Conservation (phyloP, 2,329 filamentous ascomycete species). For the Paraphoma sp. region DNA sequence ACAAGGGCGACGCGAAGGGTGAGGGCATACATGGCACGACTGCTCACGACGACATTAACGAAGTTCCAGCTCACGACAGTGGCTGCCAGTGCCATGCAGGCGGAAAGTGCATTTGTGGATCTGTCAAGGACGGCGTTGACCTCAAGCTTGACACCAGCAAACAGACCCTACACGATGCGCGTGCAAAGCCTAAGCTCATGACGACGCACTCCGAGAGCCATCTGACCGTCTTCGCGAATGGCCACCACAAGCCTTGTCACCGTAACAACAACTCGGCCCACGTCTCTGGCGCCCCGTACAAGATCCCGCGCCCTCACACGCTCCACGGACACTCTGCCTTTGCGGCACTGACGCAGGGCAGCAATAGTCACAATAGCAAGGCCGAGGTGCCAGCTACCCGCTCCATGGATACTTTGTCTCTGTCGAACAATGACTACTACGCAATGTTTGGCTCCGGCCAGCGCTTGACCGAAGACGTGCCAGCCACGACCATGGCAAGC, state of each 20-base stretch:
- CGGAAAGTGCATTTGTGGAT: conserved; percentile 65
- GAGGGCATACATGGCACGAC: conserved; percentile 42
- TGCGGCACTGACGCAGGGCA: conserved; percentile 29
- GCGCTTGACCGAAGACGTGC: conserved; percentile 32
- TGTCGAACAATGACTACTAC: conserved; percentile 47
- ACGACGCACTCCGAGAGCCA: conserved; percentile 65
- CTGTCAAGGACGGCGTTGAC: conserved; percentile 63
- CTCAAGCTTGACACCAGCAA: conserved; percentile 52
- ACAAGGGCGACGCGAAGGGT: conserved; percentile 51
- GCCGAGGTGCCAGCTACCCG: conserved; percentile 32
- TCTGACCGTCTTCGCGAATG: conserved; percentile 67
- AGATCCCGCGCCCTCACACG: conserved; percentile 58
- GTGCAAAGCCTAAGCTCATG: conserved; percentile 63
- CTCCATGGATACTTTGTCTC: conserved; percentile 44
- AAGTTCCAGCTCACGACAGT: conserved; percentile 45
- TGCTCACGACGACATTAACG: conserved; percentile 38
- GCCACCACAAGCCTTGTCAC: conserved; percentile 69
- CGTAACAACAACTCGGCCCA: conserved; percentile 70
- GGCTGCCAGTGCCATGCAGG: conserved; percentile 64
- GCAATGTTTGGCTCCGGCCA: conserved; percentile 43
- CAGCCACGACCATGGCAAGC: conserved; percentile 33
- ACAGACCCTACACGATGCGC: conserved; percentile 52
- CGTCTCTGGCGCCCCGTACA: conserved; percentile 68
- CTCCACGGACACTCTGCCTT: conserved; percentile 43
- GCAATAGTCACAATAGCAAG: conserved; percentile 31